Evolutionary conservation across 345 rosid species (phyloP), one percentile per base, ranked within the genome.

Genomic region (Ceriops zippeliana): DNA sequence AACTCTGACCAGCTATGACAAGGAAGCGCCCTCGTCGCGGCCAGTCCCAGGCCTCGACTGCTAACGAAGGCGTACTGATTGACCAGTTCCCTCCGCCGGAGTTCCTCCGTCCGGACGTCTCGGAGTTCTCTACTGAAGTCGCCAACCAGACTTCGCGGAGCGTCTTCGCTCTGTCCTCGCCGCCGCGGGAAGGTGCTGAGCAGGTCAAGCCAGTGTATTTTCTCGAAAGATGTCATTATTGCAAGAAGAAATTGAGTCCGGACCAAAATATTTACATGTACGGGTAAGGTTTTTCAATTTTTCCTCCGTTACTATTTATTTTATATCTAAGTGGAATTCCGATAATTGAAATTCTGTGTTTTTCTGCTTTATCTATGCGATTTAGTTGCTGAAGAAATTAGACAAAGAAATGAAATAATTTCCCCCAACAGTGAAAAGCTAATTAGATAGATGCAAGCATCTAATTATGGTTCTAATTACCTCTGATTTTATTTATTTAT

Each of bases 11-110:
- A 15, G 17, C 57, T 11, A 81, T 74, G 83, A 65, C 80, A 20
- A 75, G 73, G 74, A 84, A 84, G 75, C 82, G 83, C 31, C 70
- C 77, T 67, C 76, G 77, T 52, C 47, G 22, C 6, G 47, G 51
- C 28, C 78, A 70, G 20, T 80, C 84, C 35, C 47, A 65, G 52
- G 67, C 70, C 76, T 67, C 69, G 53, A 15, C 49, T 13, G 16
- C 17, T 13, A 49, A n/a, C 58, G 69, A 71, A 54, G 28, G 62
- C 60, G 63, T 42, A 21, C 5, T 66, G 7, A 52, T 52, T 7
- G 49, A 72, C n/a, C 76, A 34, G 52, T 24, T 51, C 1, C 27
- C 22, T 34, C 49, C 24, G 51, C 70, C 65, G 34, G 68, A 54
- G 62, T 19, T 24, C 8, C 66, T 52, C 22, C 19, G 70, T 42